These are phyloP conservation scores for Fraxinus excelsior DNA, from an alignment of 257 asterid genomes.

Conservation along the genomic window DNA sequence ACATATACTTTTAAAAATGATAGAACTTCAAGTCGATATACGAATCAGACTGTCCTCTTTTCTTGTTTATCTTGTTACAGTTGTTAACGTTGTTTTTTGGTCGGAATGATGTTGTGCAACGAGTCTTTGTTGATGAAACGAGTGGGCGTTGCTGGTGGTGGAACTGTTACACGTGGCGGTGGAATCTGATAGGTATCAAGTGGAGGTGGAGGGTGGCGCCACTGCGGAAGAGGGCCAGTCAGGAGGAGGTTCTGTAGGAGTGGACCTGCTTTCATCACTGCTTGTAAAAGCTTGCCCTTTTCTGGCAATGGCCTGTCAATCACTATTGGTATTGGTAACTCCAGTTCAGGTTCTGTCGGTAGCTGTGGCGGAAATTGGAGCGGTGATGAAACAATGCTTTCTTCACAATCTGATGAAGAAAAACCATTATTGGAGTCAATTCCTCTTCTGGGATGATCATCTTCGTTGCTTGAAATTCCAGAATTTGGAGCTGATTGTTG, in stretches of 20 bases:
- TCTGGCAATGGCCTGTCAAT: slow-evolving; percentile 66
- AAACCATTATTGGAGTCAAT: slow-evolving; percentile 41
- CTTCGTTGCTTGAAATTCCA: slow-evolving; percentile 61
- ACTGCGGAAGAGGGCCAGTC: slow-evolving; percentile 90
- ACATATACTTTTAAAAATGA: background rate
- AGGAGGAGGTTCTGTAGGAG: slow-evolving; percentile 81
- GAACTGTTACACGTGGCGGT: slow-evolving; percentile 61
- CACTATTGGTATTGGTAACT: slow-evolving; percentile 36
- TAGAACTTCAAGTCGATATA: too few species aligned
- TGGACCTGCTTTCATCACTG: slow-evolving; percentile 94
- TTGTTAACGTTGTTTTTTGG: slow-evolving; percentile 23
- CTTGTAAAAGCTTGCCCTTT: slow-evolving; percentile 74
- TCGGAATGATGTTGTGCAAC: slow-evolving; percentile 11
- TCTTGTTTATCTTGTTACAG: slow-evolving; percentile 54
- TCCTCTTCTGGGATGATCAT: slow-evolving; percentile 60
- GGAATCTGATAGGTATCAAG: slow-evolving; percentile 76
- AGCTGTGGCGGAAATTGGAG: slow-evolving; percentile 14
- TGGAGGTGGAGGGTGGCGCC: slow-evolving; percentile 99
- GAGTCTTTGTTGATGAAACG: slow-evolving; percentile 29
- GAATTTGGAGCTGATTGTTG: slow-evolving; percentile 51
- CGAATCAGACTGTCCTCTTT: slow-evolving; percentile 37
- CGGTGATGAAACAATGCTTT: slow-evolving; percentile 74
- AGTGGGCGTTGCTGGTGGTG: slow-evolving; percentile 24
- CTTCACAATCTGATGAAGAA: slow-evolving; percentile 78
- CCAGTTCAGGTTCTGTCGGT: slow-evolving; percentile 16